Evolutionary conservation across 345 rosid species (phyloP), one percentile per base, ranked within the genome.

Genomic region (Euphorbia pulcherrima): DNA sequence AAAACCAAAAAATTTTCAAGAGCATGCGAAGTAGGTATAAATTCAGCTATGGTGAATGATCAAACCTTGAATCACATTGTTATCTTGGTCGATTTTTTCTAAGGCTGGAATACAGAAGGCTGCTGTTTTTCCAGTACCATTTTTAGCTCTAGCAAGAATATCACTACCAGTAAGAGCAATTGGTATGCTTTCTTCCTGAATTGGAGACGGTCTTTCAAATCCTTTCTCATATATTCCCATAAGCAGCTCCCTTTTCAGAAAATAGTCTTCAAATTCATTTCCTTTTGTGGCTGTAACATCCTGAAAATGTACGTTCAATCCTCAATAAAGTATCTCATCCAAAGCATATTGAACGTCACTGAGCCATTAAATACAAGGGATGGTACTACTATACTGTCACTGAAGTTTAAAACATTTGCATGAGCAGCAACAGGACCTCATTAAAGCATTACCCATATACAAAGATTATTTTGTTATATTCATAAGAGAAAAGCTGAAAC

Each of bases 131-230:
- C 99, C 99, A 12, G 99, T 95, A 20, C 99, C 99, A 78, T 95
- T 92, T 82, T 95, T 95, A 37, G 99, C 97, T 86, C 99, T 88
- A 69, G 99, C 99, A 72, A 95, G 97, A 82, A 95, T 92, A 78
- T 95, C 99, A 68, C 99, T 87, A 62, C 99, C 99, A 28, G 97
- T 92, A 76, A 95, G 85, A 71, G 99, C 99, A 83, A 95, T 92
- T 23, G 99, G 99, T 79, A 95, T 95, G 77, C 99, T 95, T 85
- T 95, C 99, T 86, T 95, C 99, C 72, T 95, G 99, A 71, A 95
- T 92, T 8, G 99, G 99, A 69, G 99, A 95, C 37, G 99, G 99
- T 72, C 96, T 86, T 83, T 95, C 97, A 76, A 95, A 95, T 23
- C 99, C 99, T 78, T 95, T 95, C 81, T 95, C 99, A 67, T 90